Base-by-base conservation (phyloP, 2,329 filamentous ascomycete genomes). In the Cercospora sp. region DNA sequence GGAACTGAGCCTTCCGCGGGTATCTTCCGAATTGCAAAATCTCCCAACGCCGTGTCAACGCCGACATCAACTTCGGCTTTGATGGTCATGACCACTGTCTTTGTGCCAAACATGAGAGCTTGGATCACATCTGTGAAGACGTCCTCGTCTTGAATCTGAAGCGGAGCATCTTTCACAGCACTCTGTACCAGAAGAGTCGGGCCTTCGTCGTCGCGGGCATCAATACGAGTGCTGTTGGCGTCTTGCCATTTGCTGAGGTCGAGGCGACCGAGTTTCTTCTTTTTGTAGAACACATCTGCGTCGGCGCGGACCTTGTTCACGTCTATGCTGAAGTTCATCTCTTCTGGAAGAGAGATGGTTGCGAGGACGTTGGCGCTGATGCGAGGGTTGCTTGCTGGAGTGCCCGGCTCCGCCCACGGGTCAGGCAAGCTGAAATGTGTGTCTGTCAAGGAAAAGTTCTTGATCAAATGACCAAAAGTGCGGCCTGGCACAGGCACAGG, bases 361-460 rank as follows among this genome's bases (percentile, higher is more conserved):
- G 94, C 94, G 68, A 91, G 84, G 57, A 97, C 90, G 20, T 90
- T 89, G 3, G 94, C 94, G 31, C 93, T 96, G 16, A 99, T 89
- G 64, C 87, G 89, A 9, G 94, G 93, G 64, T 90, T 87, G 3
- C 90, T 85, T 61, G 90, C 87, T 0, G 92, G 91, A 10, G 89
- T 87, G 66, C 86, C 87, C 0, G 92, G 91, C 18, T 93, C 89
- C 2, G 93, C 92, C 74, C 90, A 87, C 0, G 92, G 91, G 74
- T 93, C 88, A 0, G 95, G 95, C 57, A 99, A 82, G 60, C 87
- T 88, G 78, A 99, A 97, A 74, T 96, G 89, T 48, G 96, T 92
- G 76, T 97, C 87, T 1, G 89, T 88, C 72, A 98, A 82, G 23
- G 93, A 91, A 77, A 98, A 97, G 73, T 95, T 94, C 73, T 90